phyloP scores from a whole-genome alignment of 129 eudicot genomes.

The Artemisia annua region DNA sequence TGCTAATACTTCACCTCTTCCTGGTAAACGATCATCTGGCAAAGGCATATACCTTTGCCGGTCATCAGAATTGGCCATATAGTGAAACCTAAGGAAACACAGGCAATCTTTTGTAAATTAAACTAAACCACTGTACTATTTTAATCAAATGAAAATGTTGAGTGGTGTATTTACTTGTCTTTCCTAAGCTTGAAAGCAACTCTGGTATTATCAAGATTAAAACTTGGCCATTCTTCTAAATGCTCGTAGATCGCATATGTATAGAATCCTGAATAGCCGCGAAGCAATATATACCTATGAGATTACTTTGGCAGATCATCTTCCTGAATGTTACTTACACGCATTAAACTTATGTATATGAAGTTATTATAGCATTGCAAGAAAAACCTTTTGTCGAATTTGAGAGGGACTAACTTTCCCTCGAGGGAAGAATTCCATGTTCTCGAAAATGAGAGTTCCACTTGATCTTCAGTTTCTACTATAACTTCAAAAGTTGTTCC shows the following conservation, averaged over 20 bases:
- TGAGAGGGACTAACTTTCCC: slow-evolving; percentile 46
- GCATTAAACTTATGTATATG: not conserved
- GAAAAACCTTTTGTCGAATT: slow-evolving; percentile 54
- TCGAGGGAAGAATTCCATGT: slow-evolving; percentile 51
- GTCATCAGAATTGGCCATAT: slow-evolving; percentile 55
- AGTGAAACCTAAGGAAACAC: slow-evolving; percentile 45
- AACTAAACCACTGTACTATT: not conserved
- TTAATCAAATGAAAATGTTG: not conserved
- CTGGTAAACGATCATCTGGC: slow-evolving; percentile 51
- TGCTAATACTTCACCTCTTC: slow-evolving; percentile 49
- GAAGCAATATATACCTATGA: slow-evolving; percentile 65
- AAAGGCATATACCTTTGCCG: slow-evolving; percentile 53
- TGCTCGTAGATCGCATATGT: slow-evolving; percentile 64
- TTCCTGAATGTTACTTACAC: not conserved
- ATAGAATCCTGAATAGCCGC: slow-evolving; percentile 67
- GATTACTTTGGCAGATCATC: not conserved
- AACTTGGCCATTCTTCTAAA: slow-evolving; percentile 58
- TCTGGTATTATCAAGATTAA: slow-evolving; percentile 65
- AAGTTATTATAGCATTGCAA: not conserved
- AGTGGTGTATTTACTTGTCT: slow-evolving; percentile 8
- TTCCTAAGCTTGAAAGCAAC: slow-evolving; percentile 48
- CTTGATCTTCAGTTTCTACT: slow-evolving; percentile 45
- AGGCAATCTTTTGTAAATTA: not conserved
- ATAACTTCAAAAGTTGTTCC: slow-evolving; percentile 41
- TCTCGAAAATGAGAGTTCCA: slow-evolving; percentile 58